Evolutionary conservation across 2,329 filamentous ascomycete species (phyloP).

Genomic region (Dactylella cylindrospora): DNA sequence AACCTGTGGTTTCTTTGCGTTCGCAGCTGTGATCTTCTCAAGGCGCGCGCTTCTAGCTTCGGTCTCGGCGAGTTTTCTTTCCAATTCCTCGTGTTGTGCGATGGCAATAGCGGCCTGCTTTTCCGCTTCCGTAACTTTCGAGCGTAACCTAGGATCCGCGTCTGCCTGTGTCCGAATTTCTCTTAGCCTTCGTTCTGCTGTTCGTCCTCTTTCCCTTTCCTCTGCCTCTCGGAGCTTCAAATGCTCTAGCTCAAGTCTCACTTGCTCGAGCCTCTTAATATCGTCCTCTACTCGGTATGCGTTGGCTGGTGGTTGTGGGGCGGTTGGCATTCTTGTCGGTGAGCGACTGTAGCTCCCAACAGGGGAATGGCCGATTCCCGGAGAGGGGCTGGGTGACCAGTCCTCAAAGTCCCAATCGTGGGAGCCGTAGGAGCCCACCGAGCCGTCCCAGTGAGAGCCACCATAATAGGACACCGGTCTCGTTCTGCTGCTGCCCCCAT

Average conservation of each 20-base stretch:
- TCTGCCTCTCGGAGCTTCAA: constrained; percentile 37
- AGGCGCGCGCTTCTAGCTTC: constrained; percentile 38
- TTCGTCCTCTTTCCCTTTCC: constrained; percentile 39
- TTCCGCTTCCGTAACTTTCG: constrained; percentile 40
- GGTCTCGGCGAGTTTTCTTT: constrained; percentile 33
- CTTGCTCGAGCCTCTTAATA: constrained; percentile 30
- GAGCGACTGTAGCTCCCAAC: constrained; percentile 41
- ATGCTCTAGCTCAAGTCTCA: constrained; percentile 31
- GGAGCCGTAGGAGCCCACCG: constrained; percentile 33
- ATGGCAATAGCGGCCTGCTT: constrained; percentile 44
- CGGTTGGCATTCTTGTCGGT: constrained; percentile 23
- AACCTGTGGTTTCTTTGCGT: constrained; percentile 37
- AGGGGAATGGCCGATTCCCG: constrained; percentile 28
- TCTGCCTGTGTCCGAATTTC: constrained; percentile 43
- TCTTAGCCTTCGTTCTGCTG: constrained; percentile 44
- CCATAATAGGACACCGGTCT: constrained; percentile 37
- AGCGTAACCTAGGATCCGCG: constrained; percentile 38
- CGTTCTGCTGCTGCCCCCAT: constrained; percentile 20
- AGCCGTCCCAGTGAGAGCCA: constrained; percentile 35
- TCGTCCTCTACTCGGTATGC: constrained; percentile 33
- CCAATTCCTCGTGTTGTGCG: constrained; percentile 39
- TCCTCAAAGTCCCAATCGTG: constrained; percentile 39
- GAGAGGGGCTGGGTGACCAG: constrained; percentile 25
- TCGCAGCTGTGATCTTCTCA: constrained; percentile 18
- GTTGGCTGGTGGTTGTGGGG: constrained; percentile 32